phyloP scores from a whole-genome alignment of 805 yeast species.

The Barnettozyma wickerhamii region DNA sequence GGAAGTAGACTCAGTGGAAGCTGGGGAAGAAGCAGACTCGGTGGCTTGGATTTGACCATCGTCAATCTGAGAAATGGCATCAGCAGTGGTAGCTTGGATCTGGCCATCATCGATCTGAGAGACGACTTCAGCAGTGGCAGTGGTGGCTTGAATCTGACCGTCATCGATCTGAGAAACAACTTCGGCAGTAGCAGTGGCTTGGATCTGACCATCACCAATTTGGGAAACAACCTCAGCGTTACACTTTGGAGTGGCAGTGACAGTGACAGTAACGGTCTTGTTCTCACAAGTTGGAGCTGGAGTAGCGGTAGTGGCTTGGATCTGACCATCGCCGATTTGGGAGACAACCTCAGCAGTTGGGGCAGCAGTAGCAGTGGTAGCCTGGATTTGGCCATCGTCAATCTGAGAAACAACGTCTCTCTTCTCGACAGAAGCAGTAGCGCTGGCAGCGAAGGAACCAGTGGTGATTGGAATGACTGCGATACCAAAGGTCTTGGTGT shows the following conservation, averaged over 20 bases:
- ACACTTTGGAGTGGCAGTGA: slow-evolving; percentile 21
- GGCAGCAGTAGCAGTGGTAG: slow-evolving; percentile 25
- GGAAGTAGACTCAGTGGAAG: slow-evolving; percentile 26
- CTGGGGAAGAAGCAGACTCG: slow-evolving; percentile 11
- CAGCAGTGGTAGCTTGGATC: slow-evolving; percentile 41
- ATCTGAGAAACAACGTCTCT: slow-evolving; percentile 20
- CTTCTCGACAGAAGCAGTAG: slow-evolving; percentile 15
- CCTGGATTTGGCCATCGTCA: slow-evolving; percentile 22
- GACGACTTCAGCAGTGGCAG: slow-evolving; percentile 14
- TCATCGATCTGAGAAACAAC: slow-evolving; percentile 7
- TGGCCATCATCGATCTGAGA: slow-evolving; percentile 52
- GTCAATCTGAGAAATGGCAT: slow-evolving; percentile 13
- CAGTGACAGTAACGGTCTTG: slow-evolving; percentile 27
- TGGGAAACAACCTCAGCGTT: slow-evolving; percentile 4
- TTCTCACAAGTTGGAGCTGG: slow-evolving; percentile 20
- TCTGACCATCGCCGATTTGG: slow-evolving; percentile 30
- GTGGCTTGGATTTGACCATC: slow-evolving; percentile 25
- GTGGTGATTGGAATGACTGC: slow-evolving; percentile 36
- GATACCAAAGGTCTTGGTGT: slow-evolving; percentile 37
- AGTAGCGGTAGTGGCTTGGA: slow-evolving; percentile 27
- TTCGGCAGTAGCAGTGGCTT: slow-evolving; percentile 3
- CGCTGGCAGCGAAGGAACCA: slow-evolving; percentile 20
- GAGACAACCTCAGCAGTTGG: slow-evolving; percentile 22
- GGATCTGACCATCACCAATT: slow-evolving; percentile 7
- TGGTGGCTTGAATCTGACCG: slow-evolving; percentile 15